Evolutionary conservation across 2,329 filamentous ascomycete species (phyloP), one percentile per base, ranked within the genome.

Genomic region (Exserohilum turcica): DNA sequence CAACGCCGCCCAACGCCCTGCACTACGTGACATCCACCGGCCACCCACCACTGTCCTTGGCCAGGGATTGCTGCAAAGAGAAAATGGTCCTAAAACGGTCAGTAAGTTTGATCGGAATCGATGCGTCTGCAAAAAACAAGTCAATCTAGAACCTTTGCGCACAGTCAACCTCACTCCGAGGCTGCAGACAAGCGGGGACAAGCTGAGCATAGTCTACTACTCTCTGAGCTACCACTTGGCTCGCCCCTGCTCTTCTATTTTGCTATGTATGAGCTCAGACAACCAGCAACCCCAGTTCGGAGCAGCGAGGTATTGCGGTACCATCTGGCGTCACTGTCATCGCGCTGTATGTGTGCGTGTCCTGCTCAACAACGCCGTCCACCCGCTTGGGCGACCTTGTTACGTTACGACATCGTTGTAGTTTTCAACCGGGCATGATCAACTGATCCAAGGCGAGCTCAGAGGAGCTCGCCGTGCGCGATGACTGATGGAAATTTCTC

Each of bases 201-300:
- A n/a, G n/a, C n/a, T n/a, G n/a, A n/a, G n/a, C n/a, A n/a, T n/a
- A n/a, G n/a, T n/a, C n/a, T n/a, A n/a, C n/a, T n/a, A n/a, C n/a
- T n/a, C n/a, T n/a, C n/a, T n/a, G n/a, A n/a, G n/a, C n/a, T n/a
- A n/a, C n/a, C n/a, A n/a, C n/a, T n/a, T n/a, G n/a, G 13, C 7
- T n/a, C 18, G 6, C 18, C 42, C 42, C 42, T 27, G 29, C 15
- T 33, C 21, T 37, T 15, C 21, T 12, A 24, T 24, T 2, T 44
- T n/a, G 12, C 21, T 13, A 18, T 52, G 49, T 52, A 42, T 52
- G 49, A 42, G 31, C 43, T 35, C 49, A 40, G 43, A 52, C 29
- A 29, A 15, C 31, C 21, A 16, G 36, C 43, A 36, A 24, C 31
- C 37, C 43, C 36, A 42, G 42, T 10, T 31, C 31, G 31, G 36